Evolutionary conservation across 2,329 filamentous ascomycete species (phyloP), one percentile per base, ranked within the genome.

Genomic region (Exophiala oligosperma): DNA sequence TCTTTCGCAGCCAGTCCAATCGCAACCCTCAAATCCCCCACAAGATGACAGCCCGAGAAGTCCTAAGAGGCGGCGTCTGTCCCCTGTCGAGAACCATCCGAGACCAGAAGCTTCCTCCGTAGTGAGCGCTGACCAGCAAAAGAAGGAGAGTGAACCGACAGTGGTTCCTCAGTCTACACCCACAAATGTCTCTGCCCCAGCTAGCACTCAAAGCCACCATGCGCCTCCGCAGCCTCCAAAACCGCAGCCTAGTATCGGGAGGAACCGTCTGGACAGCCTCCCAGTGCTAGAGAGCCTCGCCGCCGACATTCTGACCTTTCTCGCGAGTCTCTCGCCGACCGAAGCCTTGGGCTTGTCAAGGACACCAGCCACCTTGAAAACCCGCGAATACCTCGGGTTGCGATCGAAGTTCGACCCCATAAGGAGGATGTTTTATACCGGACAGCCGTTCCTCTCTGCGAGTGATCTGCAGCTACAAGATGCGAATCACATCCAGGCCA

Each of bases 371-470:
- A 81, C 81, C 1, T 79, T 82, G 56, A 77, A 79, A 61, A 83
- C 82, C 7, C 82, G 86, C 68, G 82, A 84, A n/a, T 87, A 86
- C 70, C 76, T 78, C 3, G 83, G 81, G 1, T 75, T 87, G 68
- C 84, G 84, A 64, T 82, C 80, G 3, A 74, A 86, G 6, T 87
- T 87, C 63, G 82, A 86, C 59, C 82, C 86, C 61, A 85, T 83
- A 0, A 85, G 86, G 62, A 81, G 83, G 60, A 79, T 86, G 2
- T 86, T 86, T 68, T 81, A 76, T 14, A 74, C 79, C 32, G 80
- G 80, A 51, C 77, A 80, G 35, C 78, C 81, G 0, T 87, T 87
- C 52, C 73, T 85, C 2, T 81, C 79, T 21, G 74, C 80, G 3
- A 73, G 77, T n/a, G 77, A 81, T 47, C 71, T 85, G 17, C 79